Conservation (phyloP, 208 protist species). For the Crithidia bombi region DNA sequence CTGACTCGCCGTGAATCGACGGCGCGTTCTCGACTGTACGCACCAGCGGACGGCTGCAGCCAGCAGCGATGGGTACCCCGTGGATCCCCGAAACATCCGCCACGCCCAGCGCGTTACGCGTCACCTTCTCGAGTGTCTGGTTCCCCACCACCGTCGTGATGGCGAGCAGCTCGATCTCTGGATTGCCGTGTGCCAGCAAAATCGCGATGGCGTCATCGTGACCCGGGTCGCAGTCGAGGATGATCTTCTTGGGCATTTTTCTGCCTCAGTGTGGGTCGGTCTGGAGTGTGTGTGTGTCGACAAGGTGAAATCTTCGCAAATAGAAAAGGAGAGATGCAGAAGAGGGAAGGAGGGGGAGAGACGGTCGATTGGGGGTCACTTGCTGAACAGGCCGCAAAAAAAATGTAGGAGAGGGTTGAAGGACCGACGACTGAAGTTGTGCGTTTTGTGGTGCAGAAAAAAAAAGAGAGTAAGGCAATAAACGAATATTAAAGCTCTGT, state of each 20-base stretch:
- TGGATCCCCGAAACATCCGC: slow-evolving; percentile 42
- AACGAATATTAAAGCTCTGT: too few relatives aligned
- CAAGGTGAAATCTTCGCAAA: too few relatives aligned
- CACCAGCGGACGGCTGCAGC: slow-evolving; percentile 53
- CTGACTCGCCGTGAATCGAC: slow-evolving; percentile 78
- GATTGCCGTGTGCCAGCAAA: slow-evolving; percentile 63
- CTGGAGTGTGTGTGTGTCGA: too few relatives aligned
- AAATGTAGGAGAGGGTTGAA: too few relatives aligned
- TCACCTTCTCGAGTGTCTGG: slow-evolving; percentile 84
- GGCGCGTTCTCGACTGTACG: slow-evolving; percentile 31
- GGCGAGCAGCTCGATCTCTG: slow-evolving; percentile 71
- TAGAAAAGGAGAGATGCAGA: too few relatives aligned
- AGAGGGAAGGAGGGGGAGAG: too few relatives aligned
- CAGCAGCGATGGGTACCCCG: slow-evolving; percentile 53
- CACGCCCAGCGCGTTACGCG: slow-evolving; percentile 59
- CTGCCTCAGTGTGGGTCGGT: too few relatives aligned
- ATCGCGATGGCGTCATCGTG: slow-evolving; percentile 87
- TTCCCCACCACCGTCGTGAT: slow-evolving; percentile 86
- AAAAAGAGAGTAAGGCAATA: too few relatives aligned
- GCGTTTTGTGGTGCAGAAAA: too few relatives aligned
- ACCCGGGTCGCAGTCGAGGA: slow-evolving; percentile 89
- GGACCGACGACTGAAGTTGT: too few relatives aligned
- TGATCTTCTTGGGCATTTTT: slow-evolving; percentile 64
- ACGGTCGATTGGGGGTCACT: too few relatives aligned
- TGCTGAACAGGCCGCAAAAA: too few relatives aligned